Percentiles rank a stretch among this genome's conserved stretches.
These are phyloP conservation scores for Colletotrichum theobromicola DNA, from an alignment of 2,329 filamentous ascomycete species.

Conservation along the genomic window DNA sequence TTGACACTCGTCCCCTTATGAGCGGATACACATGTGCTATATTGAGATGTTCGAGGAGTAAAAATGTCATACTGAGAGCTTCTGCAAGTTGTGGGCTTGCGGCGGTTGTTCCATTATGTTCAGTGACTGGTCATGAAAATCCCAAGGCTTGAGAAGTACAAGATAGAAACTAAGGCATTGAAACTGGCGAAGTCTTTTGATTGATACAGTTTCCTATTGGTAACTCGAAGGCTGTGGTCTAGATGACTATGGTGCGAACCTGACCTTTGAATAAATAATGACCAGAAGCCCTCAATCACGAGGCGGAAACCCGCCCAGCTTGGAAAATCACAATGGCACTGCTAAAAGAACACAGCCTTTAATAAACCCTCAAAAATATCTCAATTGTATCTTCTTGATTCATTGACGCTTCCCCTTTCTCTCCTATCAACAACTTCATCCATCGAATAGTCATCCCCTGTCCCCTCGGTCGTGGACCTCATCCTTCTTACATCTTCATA, in stretches of 20 bases:
- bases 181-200: accelerated
- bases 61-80: background rate
- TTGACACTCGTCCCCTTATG: background rate
- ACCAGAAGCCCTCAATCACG: background rate
- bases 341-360: accelerated
- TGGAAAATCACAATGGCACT: background rate
- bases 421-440: background rate
- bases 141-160: background rate
- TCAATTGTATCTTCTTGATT: too few species aligned
- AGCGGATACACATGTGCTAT: background rate
- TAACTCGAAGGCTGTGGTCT: background rate
- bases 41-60: background rate
- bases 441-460: background rate
- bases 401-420: too few species aligned
- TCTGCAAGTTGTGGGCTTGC: background rate
- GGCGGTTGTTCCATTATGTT: background rate
- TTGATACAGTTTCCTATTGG: background rate
- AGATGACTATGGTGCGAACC: accelerated
- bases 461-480: background rate
- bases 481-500: background rate
- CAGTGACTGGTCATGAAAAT: background rate
- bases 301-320: background rate
- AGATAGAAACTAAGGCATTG: background rate
- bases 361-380: too few species aligned
- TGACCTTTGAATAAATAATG: background rate